Conservation (phyloP, 768 basidiomycete genomes). For the Phylloporus sp. region DNA sequence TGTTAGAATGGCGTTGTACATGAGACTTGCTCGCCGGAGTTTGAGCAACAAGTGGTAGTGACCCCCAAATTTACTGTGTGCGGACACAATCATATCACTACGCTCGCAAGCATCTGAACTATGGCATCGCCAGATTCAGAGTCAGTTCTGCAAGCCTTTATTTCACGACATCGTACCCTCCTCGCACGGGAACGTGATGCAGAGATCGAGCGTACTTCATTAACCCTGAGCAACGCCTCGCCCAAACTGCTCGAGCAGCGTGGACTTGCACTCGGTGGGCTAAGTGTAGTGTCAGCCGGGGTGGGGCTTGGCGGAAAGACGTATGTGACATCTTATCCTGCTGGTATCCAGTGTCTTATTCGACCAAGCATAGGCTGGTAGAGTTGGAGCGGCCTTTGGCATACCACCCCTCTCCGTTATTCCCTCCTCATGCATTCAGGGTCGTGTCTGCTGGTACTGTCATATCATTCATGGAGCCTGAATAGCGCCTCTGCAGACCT, state of each 20-base stretch:
- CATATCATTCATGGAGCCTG: constrained; percentile 1
- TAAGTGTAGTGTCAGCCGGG: constrained; percentile 67
- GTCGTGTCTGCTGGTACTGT: constrained; percentile 23
- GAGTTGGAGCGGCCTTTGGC: constrained; percentile 83
- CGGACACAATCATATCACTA: neutral
- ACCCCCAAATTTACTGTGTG: constrained; percentile 6
- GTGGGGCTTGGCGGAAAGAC: constrained; percentile 92
- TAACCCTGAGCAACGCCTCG: constrained; percentile 79
- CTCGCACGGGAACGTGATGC: constrained; percentile 71
- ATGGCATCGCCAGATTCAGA: constrained; percentile 21
- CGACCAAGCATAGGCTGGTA: constrained; percentile 60
- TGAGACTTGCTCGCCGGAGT: too few species aligned
- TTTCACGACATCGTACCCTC: constrained; percentile 63
- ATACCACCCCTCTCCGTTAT: constrained; percentile 62
- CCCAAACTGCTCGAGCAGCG: constrained; percentile 84
- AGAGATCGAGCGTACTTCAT: constrained; percentile 77
- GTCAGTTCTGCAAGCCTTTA: constrained; percentile 48
- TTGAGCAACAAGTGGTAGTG: constrained; percentile 20
- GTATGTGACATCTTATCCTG: constrained; percentile 38
- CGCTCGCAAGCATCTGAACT: neutral
- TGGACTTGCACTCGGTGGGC: constrained; percentile 73
- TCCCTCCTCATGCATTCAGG: constrained; percentile 89
- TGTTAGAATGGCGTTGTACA: too few species aligned
- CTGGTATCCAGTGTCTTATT: constrained; percentile 14
- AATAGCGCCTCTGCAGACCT: constrained; percentile 43